Conservation (phyloP, 2,329 filamentous ascomycete genomes). For the Kalmusia sp. region DNA sequence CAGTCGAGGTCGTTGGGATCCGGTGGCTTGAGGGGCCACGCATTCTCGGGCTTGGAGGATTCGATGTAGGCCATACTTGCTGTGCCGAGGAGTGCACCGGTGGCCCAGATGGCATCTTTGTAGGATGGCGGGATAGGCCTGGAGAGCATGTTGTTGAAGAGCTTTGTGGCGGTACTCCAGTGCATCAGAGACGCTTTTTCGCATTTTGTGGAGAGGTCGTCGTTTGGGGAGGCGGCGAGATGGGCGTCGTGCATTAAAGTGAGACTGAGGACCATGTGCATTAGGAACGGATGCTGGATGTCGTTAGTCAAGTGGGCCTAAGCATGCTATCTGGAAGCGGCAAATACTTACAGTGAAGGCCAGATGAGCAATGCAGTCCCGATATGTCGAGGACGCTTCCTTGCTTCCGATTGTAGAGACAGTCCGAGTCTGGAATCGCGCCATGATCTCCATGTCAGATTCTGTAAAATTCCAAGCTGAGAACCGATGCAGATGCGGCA, state of each 20-base stretch:
- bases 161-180: constrained; percentile 55
- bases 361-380: constrained; percentile 47
- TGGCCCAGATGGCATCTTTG: constrained; percentile 57
- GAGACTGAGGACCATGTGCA: constrained; percentile 62
- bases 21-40: constrained; percentile 63
- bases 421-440: constrained; percentile 54
- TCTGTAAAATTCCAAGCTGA: constrained; percentile 25
- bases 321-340: neutral
- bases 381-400: constrained; percentile 41
- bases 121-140: constrained; percentile 44
- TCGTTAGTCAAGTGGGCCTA: constrained; percentile 1
- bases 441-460: constrained; percentile 40
- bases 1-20: constrained; percentile 61
- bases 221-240: constrained; percentile 31
- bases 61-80: constrained; percentile 57
- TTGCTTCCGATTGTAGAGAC: constrained; percentile 50
- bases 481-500: neutral
- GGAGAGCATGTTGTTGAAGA: constrained; percentile 57
- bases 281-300: constrained; percentile 58
- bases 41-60: constrained; percentile 49
- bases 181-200: constrained; percentile 52
- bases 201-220: constrained; percentile 31
- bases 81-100: constrained; percentile 56
- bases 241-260: constrained; percentile 62
- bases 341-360: constrained; percentile 48